Base-by-base conservation (phyloP, 2,329 filamentous ascomycete genomes). In the Xylaria sp. region DNA sequence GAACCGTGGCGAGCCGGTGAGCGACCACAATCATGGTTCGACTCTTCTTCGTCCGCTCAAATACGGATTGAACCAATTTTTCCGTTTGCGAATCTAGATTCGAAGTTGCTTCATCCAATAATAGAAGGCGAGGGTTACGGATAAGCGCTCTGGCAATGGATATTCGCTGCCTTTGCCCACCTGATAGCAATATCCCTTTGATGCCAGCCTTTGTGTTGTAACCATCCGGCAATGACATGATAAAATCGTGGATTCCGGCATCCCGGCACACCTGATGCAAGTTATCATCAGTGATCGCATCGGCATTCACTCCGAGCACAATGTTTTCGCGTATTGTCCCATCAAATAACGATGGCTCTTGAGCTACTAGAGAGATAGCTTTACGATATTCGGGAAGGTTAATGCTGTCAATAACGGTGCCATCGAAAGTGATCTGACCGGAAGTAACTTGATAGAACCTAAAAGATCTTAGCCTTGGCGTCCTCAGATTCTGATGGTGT, bases 11-110 rank as follows among this genome's bases (percentile, higher is more conserved):
- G 60, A 94, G 82, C 23, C 92, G 84, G 78, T 95, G 93, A 0
- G 93, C 92, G 12, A 95, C 91, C 1, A 92, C 91, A 7, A 95
- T 84, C 69, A 92, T 92, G 0, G 92, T 89, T 8, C 87, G 81
- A 18, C 85, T 86, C 75, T 87, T 86, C 18, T 84, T 85, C 0
- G 88, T 89, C 52, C 82, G 84, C 81, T 93, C 90, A 74, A 94
- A 88, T 0, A 91, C 91, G 0, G 83, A 84, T 77, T 94, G 87
- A 5, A 89, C 86, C 28, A 88, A 80, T 77, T 87, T 85, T 78
- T 78, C 77, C 58, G 76, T 80, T 68, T 88, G 86, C 50, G 85
- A 88, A 74, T 93, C 91, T 2, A 93, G 83, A 6, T 89, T 89
- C 44, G 88, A 90, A 0, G 91, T 94, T 7, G 91, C 91, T 80